A percentile compares a stretch with the other conserved stretches of the same genome.
Evolutionary conservation across 2,329 filamentous ascomycete genomes (phyloP).

Genomic region (Colletotrichum tofieldiae): DNA sequence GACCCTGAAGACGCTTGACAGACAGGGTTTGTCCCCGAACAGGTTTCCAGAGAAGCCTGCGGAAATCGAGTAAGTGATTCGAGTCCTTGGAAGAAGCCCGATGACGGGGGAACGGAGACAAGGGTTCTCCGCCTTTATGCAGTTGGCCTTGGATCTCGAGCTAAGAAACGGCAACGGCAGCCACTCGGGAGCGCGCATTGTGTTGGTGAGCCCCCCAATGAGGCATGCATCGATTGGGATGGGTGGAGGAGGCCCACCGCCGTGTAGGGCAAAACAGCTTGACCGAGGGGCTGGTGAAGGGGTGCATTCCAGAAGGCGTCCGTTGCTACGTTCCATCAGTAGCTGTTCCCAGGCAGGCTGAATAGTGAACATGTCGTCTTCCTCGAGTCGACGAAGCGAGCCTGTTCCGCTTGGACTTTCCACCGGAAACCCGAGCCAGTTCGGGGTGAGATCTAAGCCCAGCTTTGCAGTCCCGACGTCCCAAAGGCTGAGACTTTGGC

Average conservation of each 20-base stretch:
- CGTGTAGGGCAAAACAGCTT: neutral
- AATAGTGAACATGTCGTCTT: neutral
- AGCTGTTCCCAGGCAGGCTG: neutral
- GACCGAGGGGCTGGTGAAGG: neutral
- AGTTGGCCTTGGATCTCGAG: conserved; percentile 16
- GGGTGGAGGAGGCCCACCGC: conserved; percentile 10
- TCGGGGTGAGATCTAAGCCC: conserved; percentile 16
- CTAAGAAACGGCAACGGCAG: conserved; percentile 23
- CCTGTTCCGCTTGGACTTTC: conserved; percentile 17
- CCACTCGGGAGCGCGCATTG: conserved; percentile 28
- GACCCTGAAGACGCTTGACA: conserved; percentile 23
- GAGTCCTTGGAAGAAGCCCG: neutral
- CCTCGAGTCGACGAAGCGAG: neutral
- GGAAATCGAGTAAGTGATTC: conserved; percentile 9
- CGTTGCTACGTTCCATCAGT: conserved; percentile 4
- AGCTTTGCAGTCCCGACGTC: neutral
- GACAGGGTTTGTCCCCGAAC: conserved; percentile 23
- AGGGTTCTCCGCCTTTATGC: conserved; percentile 40
- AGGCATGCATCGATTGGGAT: conserved; percentile 7
- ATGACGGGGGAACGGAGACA: neutral
- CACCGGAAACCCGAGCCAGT: conserved; percentile 3
- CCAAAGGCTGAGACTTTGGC: neutral
- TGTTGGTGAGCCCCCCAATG: conserved; percentile 1
- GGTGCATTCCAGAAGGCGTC: conserved; percentile 16
- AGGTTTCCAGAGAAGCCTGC: neutral